Evolutionary conservation across 179 eudicot species (phyloP), one percentile per base, ranked within the genome.

Genomic region (Corrigiola litoralis): DNA sequence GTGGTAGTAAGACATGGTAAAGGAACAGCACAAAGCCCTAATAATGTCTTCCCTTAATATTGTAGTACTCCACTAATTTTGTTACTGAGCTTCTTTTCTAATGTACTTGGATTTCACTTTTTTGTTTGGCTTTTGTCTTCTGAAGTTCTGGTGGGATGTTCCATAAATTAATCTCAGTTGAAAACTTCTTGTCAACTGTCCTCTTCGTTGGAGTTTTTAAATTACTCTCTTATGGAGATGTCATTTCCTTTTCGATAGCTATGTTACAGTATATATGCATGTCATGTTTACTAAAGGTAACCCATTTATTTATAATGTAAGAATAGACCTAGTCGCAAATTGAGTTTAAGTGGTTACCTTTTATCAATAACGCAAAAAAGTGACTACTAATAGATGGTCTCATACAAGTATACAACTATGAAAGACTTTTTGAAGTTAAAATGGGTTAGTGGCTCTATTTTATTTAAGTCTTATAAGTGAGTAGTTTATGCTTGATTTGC

Each of bases 11-110:
- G 53, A 7, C 27, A 54, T 67, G 71, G 48, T 57, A 33, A 58
- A 63, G 54, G 63, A 60, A 28, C 72, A 12, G 14, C 67, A 36
- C 51, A 53, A 18, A 60, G 36, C 49, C 56, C 61, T 61, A 44
- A n/a, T 17, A n/a, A 41, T 21, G 13, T 25, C 23, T 31, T 11
- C 32, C 14, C 9, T 52, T 3, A 2, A 17, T 24, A 8, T 23
- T 52, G 2, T 52, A 52, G 4, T 16, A 7, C 16, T 6, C 21
- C 9, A 41, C 32, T 53, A 38, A 38, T 34, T 34, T 1, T 33
- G 45, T 34, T 56, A 13, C 8, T 55, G 17, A 31, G 37, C 37
- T n/a, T 36, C 29, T 31, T 21, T 58, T 12, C 24, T 58, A 5
- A 4, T 58, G 32, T 40, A 41, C 46, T 59, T 25, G 34, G 49